phyloP scores from a whole-genome alignment of 202 grass and related monocot species.

The Cymbopogon flexuosus region DNA sequence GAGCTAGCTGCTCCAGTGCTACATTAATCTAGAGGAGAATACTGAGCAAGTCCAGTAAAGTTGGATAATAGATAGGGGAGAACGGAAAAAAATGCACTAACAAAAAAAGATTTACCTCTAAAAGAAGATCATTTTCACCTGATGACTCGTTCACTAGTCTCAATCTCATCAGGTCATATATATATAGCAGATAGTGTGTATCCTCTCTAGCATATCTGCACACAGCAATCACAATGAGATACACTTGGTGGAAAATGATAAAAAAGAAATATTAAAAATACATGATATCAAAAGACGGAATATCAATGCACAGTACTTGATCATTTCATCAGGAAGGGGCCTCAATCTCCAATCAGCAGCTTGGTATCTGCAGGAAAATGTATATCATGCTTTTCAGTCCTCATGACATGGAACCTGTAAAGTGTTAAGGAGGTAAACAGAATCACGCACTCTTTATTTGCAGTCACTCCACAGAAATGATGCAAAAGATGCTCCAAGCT shows the following conservation, averaged over 20 bases:
- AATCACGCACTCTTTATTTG: slow-evolving; percentile 84
- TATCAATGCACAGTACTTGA: slow-evolving; percentile 60
- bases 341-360: slow-evolving; percentile 96
- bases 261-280: background rate
- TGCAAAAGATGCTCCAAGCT: slow-evolving; percentile 84
- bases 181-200: slow-evolving; percentile 93
- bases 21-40: background rate
- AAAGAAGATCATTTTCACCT: slow-evolving; percentile 60
- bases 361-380: slow-evolving; percentile 73
- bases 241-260: slow-evolving; percentile 3
- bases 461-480: slow-evolving; percentile 79
- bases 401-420: slow-evolving; percentile 19
- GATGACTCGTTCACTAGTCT: slow-evolving; percentile 57
- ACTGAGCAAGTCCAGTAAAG: background rate
- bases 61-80: background rate
- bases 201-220: slow-evolving; percentile 97
- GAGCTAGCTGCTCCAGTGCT: background rate
- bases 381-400: slow-evolving; percentile 7
- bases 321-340: slow-evolving; percentile 87
- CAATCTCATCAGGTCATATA: slow-evolving; percentile 84
- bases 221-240: slow-evolving; percentile 21
- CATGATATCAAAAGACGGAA: slow-evolving; percentile 1
- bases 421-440: background rate
- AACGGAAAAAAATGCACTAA: background rate
- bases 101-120: slow-evolving; percentile 56